Base-by-base conservation (phyloP, 176 grass and related monocot genomes). In the Juncus inflexus region DNA sequence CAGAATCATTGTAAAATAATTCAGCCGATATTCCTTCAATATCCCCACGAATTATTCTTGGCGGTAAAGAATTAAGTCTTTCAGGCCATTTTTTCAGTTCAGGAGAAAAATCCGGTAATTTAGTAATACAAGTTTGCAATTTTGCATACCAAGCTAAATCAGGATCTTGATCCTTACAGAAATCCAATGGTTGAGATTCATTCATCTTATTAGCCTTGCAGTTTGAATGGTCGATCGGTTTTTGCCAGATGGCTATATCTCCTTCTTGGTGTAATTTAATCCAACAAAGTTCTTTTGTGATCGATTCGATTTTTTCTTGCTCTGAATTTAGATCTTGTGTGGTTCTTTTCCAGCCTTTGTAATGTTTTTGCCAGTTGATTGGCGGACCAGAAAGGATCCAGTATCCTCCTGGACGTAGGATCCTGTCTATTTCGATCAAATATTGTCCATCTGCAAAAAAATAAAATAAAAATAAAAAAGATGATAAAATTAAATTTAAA, bases 91-190 rank as follows among this genome's bases (percentile, higher is more conserved):
- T 79, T 15, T 79, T 64, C 9, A 70, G 11, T 52, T 79, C 67
- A 6, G 13, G 50, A 1, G 67, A 55, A 12, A 65, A 64, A 35
- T 72, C 58, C 6, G 65, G 55, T 15, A 72, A 68, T 38, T 42
- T 64, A 79, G 65, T 70, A 60, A 73, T 73, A 65, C 76, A 79
- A 9, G 60, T 61, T 54, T 72, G 67, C 66, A 79, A 64, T 12
- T 79, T 79, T 61, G 60, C 45, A 57, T 65, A 58, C 76, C 67
- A 79, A 10, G 67, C 76, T 62, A 61, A 66, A 79, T 79, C 76
- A 28, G 76, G 76, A 9, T 79, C 67, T 79, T 79, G 55, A 37
- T 13, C 50, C 52, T 13, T 28, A 49, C 76, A 79, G 45, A 79
- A 79, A 12, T 28, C 4, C 6, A 64, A 42, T 3, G 38, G 9